These are phyloP conservation scores for Epichloe aotearoae DNA, from an alignment of 2,329 filamentous ascomycete species.

Conservation along the genomic window DNA sequence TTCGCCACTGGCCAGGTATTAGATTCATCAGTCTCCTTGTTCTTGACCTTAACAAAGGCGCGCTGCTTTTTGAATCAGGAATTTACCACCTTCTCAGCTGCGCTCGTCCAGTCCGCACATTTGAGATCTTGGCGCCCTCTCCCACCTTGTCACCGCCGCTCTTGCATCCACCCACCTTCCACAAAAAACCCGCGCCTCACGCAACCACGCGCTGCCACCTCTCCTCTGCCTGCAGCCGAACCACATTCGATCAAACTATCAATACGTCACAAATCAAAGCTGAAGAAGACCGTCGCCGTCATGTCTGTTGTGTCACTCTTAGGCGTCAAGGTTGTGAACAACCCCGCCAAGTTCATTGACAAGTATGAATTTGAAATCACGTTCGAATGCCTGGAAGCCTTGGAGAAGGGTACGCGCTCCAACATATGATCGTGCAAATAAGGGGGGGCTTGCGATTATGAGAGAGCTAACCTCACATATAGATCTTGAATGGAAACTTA, in stretches of 20 bases:
- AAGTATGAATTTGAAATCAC: constrained; percentile 97
- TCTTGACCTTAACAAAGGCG: not conserved
- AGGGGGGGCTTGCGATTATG: not conserved
- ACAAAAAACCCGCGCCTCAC: not conserved
- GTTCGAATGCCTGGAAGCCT: constrained; percentile 88
- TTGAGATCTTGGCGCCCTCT: not conserved
- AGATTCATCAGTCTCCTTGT: not conserved
- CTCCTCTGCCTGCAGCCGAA: not conserved
- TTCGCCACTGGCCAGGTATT: not conserved
- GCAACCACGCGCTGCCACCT: not conserved
- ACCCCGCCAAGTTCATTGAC: constrained; percentile 85
- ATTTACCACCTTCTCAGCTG: no score
- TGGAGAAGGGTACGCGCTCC: constrained; percentile 64
- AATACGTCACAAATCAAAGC: not conserved
- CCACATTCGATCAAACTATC: not conserved
- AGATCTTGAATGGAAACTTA: constrained; percentile 99
- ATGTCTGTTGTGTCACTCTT: constrained; percentile 97
- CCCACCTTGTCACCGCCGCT: constrained; percentile 2
- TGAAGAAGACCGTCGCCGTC: constrained; percentile 7
- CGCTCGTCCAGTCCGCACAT: no score
- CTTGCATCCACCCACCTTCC: constrained; percentile 2
- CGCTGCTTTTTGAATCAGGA: no score
- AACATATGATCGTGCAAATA: not conserved
- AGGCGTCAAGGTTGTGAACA: constrained; percentile 92
- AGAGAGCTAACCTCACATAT: constrained; percentile 3